A percentile compares a stretch with the other conserved stretches of the same genome.
These are phyloP conservation scores for Phaeodactylum tricornutum DNA, from an alignment of 108 stramenopile species.

Conservation along the genomic window DNA sequence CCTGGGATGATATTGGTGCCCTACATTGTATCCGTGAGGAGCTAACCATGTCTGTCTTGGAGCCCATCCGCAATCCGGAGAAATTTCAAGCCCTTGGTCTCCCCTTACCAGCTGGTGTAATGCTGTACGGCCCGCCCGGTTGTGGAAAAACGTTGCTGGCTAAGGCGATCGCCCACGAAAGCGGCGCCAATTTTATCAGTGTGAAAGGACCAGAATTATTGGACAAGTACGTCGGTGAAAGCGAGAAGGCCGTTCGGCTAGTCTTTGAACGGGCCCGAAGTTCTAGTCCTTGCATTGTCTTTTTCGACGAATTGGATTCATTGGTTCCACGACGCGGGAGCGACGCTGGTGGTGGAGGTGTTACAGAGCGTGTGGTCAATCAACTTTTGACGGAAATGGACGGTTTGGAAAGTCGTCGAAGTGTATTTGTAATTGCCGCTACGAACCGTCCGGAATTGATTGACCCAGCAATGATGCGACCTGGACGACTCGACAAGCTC, in stretches of 20 bases:
- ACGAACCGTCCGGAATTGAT: conserved; percentile 93
- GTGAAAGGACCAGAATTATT: conserved; percentile 92
- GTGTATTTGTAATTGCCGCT: conserved; percentile 93
- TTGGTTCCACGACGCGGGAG: conserved; percentile 88
- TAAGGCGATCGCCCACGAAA: conserved; percentile 98
- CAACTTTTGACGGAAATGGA: conserved; percentile 99
- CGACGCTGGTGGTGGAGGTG: conserved; percentile 88
- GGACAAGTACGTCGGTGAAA: conserved; percentile 95
- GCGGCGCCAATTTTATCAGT: conserved; percentile 96
- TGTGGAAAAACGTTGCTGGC: conserved; percentile 98
- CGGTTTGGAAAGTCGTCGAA: conserved; percentile 88
- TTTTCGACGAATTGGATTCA: conserved; percentile 98
- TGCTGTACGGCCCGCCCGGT: conserved; percentile 95
- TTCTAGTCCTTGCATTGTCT: conserved; percentile 93
- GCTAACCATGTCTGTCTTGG: conserved; percentile 82
- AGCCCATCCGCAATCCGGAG: conserved; percentile 96
- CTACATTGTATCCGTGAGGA: conserved; percentile 87
- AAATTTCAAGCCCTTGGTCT: conserved; percentile 72
- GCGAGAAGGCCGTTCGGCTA: conserved; percentile 89
- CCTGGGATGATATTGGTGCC: conserved; percentile 96
- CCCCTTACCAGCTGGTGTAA: conserved; percentile 86
- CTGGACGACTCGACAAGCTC: conserved; percentile 92
- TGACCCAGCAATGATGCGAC: conserved; percentile 92
- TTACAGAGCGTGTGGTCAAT: conserved; percentile 93
- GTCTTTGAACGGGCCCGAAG: conserved; percentile 84